Evolutionary conservation across 2,329 filamentous ascomycete species (phyloP).

Genomic region (Penicillium thymicola): DNA sequence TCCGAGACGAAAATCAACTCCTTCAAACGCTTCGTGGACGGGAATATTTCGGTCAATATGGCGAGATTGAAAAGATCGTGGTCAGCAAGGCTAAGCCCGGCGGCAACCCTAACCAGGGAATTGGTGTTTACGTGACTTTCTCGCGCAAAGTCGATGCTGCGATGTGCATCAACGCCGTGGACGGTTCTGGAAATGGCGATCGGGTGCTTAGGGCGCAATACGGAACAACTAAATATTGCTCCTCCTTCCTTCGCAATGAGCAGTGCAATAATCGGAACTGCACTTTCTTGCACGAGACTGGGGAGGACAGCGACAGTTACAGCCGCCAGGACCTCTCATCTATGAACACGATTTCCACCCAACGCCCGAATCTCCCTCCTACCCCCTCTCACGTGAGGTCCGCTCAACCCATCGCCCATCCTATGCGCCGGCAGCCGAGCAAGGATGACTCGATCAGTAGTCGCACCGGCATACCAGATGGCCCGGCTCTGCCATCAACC

Average conservation of each 20-base stretch:
- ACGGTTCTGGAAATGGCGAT: slow-evolving; percentile 89
- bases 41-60: slow-evolving; percentile 97
- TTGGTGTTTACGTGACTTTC: slow-evolving; percentile 98
- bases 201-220: slow-evolving; percentile 71
- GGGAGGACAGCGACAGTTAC: slow-evolving; percentile 97
- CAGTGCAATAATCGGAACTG: slow-evolving; percentile 93
- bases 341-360: slow-evolving; percentile 84
- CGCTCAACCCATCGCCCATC: slow-evolving; percentile 51
- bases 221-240: slow-evolving; percentile 98
- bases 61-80: slow-evolving; percentile 97
- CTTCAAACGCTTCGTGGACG: slow-evolving; percentile 84
- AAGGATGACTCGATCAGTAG: slow-evolving; percentile 64
- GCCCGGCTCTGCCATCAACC: slow-evolving; percentile 85
- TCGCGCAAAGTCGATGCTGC: slow-evolving; percentile 86
- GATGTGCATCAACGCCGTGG: slow-evolving; percentile 84
- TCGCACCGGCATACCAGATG: slow-evolving; percentile 64
- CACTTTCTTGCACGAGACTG: slow-evolving; percentile 96
- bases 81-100: slow-evolving; percentile 91
- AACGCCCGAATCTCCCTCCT: slow-evolving; percentile 61
- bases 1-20: slow-evolving; percentile 81
- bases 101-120: slow-evolving; percentile 68
- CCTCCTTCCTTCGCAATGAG: slow-evolving; percentile 91
- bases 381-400: slow-evolving; percentile 48
- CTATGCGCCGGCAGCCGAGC: slow-evolving; percentile 72
- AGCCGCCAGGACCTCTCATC: slow-evolving; percentile 91